Base-by-base conservation (phyloP, 306 rosid genomes). In the Macrotyloma uniflorum region DNA sequence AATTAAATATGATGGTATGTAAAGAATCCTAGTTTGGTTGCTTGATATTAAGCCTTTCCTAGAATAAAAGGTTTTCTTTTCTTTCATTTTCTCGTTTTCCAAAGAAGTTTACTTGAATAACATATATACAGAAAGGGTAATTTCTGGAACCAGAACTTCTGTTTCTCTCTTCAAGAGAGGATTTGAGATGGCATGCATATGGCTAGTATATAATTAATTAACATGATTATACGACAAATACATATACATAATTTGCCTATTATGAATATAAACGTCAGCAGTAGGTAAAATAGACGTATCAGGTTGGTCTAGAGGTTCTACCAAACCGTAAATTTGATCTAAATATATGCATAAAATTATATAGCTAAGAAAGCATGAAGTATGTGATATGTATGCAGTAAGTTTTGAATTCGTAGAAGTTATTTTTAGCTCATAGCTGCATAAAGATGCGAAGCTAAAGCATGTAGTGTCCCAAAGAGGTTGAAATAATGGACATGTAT, bases 221-320 rank as follows among this genome's bases (percentile, higher is more conserved):
- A 22, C 75, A 77, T 28, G 40, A 45, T 54, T 20, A 71, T 38
- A 57, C 28, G 82, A 64, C 6, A 73, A 67, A 70, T 13, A 20
- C 18, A 40, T 47, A 30, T 20, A 32, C 35, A 71, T 38, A 72
- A 18, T 77, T 26, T 77, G 28, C 6, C 11, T 22, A 59, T 46
- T 67, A 46, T 72, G 22, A n/a, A 68, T 63, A 53, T 47, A 61
- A 62, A 65, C 28, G 40, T 46, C 65, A 53, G 80, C 40, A 65
- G 86, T 80, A 61, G 88, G 87, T 85, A 53, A 78, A 80, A 75
- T 78, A 75, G 70, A 64, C 57, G 58, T 38, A 70, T 75, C 75
- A 75, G 79, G 76, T 79, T 53, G 45, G 80, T 74, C 73, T 33
- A 8, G 8, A 46, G 64, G 55, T 77, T 55, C 80, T 74, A 79